Conservation (phyloP, 345 rosid species). For the Citrus trifoliata region DNA sequence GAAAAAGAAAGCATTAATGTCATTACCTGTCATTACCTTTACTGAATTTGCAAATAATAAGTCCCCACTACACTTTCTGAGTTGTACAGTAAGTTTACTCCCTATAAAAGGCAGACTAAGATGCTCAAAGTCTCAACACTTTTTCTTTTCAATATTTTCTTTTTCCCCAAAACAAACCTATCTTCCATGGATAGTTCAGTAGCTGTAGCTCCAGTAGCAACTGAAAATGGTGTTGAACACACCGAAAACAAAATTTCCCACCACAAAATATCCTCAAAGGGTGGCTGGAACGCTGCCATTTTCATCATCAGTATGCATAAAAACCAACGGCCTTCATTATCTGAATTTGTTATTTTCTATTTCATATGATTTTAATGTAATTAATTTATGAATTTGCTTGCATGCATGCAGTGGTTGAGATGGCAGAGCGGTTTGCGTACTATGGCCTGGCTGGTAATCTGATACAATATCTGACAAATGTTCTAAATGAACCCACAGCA, state of each 20-base stretch:
- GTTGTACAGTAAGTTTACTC: neutral
- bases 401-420: slow-evolving; percentile 61
- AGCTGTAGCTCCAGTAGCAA: slow-evolving; percentile 7
- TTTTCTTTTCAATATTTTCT: neutral
- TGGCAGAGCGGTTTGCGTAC: slow-evolving; percentile 76
- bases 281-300: slow-evolving; percentile 91
- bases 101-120: slow-evolving; percentile 2
- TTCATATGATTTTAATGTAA: neutral
- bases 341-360: neutral
- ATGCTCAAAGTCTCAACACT: neutral
- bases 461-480: slow-evolving; percentile 63
- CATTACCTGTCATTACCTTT: no score
- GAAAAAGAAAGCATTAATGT: no score
- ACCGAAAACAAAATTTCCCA: neutral
- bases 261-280: slow-evolving; percentile 19
- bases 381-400: neutral
- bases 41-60: no score
- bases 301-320: slow-evolving; percentile 69
- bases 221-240: slow-evolving; percentile 3
- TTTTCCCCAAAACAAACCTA: neutral
- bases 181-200: slow-evolving; percentile 29
- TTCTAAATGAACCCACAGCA: slow-evolving; percentile 50
- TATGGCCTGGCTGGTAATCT: slow-evolving; percentile 80
- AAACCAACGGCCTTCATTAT: neutral
- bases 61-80: neutral